Percentiles rank a stretch among this genome's conserved stretches.
These are phyloP conservation scores for Paulownia fortunei DNA, from an alignment of 257 asterid genomes.

Conservation along the genomic window DNA sequence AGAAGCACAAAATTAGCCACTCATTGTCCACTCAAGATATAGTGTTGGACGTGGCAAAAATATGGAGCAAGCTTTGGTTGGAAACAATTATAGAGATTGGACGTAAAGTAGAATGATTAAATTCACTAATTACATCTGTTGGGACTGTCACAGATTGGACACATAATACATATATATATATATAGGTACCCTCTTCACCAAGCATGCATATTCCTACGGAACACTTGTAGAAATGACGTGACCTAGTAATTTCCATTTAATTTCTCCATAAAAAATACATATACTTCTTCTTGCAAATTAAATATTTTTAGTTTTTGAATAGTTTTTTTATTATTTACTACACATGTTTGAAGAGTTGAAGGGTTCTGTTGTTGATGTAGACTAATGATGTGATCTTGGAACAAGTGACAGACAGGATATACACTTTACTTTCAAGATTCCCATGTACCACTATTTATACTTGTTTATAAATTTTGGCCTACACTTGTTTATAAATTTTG, in stretches of 20 bases:
- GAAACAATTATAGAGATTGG: slow-evolving; percentile 19
- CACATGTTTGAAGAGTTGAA: not conserved
- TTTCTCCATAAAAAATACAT: too few species aligned
- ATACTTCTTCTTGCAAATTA: too few species aligned
- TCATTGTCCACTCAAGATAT: slow-evolving; percentile 19
- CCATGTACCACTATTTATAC: slow-evolving; percentile 5
- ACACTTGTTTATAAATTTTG: too few species aligned
- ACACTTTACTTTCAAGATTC: slow-evolving; percentile 22
- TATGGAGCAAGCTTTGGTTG: slow-evolving; percentile 32
- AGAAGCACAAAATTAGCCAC: not conserved
- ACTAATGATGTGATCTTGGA: slow-evolving; percentile 17
- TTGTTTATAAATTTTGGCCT: not conserved
- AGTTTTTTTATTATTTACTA: too few species aligned
- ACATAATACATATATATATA: not conserved
- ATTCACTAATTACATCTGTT: not conserved
- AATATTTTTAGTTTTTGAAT: too few species aligned
- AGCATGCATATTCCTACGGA: not conserved
- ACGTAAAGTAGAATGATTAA: slow-evolving; percentile 32
- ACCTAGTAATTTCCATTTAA: not conserved
- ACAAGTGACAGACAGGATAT: slow-evolving; percentile 19
- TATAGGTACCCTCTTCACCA: not conserved
- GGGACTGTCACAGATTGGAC: slow-evolving; percentile 15
- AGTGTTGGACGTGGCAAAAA: slow-evolving; percentile 25
- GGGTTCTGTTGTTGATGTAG: slow-evolving; percentile 7
- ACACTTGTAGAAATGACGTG: not conserved